Percentiles rank a stretch among this genome's conserved stretches.
Evolutionary conservation across 1,284 basidiomycete genomes (phyloP).

Genomic region (Apiotrichum mycotoxinovorans): DNA sequence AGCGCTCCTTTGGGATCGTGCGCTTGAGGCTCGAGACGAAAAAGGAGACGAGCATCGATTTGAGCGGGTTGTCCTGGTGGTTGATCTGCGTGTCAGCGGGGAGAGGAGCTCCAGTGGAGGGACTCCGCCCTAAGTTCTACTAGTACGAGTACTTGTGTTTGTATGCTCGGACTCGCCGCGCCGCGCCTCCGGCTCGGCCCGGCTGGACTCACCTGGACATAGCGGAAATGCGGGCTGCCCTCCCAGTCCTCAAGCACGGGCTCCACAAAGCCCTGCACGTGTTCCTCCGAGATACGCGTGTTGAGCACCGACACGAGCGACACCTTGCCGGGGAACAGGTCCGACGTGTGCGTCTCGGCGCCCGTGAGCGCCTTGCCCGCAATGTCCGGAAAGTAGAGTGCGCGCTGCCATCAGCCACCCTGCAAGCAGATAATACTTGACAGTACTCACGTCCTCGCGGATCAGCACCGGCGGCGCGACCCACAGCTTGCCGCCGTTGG

Average conservation of each 20-base stretch:
- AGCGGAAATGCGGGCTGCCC: constrained; percentile 68
- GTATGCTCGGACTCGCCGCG: no score
- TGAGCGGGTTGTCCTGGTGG: constrained; percentile 84
- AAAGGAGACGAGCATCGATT: constrained; percentile 79
- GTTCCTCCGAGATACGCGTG: constrained; percentile 84
- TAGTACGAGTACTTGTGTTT: no score
- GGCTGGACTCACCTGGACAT: constrained; percentile 61
- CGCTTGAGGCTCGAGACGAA: constrained; percentile 71
- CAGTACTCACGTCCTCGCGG: constrained; percentile 72
- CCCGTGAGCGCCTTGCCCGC: constrained; percentile 63
- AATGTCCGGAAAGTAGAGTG: constrained; percentile 89
- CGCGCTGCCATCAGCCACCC: no score
- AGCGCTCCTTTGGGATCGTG: constrained; percentile 62
- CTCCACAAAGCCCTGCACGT: constrained; percentile 69
- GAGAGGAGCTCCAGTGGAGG: no score
- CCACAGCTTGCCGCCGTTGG: constrained; percentile 86
- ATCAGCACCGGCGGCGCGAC: constrained; percentile 85
- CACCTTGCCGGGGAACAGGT: constrained; percentile 69
- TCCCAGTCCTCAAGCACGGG: constrained; percentile 62
- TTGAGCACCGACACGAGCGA: constrained; percentile 75
- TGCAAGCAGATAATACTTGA: no score
- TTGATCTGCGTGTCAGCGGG: constrained; percentile 61
- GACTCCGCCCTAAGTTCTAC: no score
- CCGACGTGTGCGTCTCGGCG: constrained; percentile 70
- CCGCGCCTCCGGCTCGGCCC: no score